These are phyloP conservation scores for Mentha longifolia DNA, from an alignment of 257 asterid species.

Conservation along the genomic window DNA sequence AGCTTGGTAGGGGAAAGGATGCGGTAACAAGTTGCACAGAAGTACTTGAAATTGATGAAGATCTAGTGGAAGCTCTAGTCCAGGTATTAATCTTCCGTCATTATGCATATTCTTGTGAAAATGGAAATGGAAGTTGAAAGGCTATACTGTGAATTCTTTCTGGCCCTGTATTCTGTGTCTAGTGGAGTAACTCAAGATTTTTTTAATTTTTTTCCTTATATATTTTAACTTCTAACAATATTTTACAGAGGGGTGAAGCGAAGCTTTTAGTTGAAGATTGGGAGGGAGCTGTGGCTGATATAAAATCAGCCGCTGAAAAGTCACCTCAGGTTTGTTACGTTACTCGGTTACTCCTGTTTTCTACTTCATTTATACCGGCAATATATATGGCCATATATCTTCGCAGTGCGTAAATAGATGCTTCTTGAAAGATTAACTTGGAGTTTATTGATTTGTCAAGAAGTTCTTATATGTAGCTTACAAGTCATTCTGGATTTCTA, in stretches of 20 bases:
- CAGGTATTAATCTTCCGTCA: conserved; percentile 53
- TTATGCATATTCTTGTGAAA: not conserved
- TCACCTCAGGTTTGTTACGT: conserved; percentile 78
- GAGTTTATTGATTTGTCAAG: not conserved
- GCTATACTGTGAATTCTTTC: not conserved
- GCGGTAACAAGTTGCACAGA: conserved; percentile 79
- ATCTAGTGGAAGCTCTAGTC: conserved; percentile 79
- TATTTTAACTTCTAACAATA: conserved; percentile 19
- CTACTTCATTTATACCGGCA: not conserved
- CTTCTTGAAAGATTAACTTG: not conserved
- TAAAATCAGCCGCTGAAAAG: conserved; percentile 87
- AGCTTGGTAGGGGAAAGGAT: conserved; percentile 91
- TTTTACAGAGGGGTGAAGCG: conserved; percentile 87
- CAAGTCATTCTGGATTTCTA: not conserved
- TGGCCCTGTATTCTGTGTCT: not conserved
- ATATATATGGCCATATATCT: not conserved
- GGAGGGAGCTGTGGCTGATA: conserved; percentile 95
- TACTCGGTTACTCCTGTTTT: not conserved
- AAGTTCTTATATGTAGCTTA: not conserved
- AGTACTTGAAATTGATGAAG: conserved; percentile 81
- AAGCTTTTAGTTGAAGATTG: conserved; percentile 88
- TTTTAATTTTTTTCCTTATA: not conserved
- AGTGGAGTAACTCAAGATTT: not conserved
- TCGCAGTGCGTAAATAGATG: not conserved
- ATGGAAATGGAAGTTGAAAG: conserved; percentile 6